Base-by-base conservation (phyloP, 495 filamentous ascomycete genomes). In the Aspergillus haitiensis region DNA sequence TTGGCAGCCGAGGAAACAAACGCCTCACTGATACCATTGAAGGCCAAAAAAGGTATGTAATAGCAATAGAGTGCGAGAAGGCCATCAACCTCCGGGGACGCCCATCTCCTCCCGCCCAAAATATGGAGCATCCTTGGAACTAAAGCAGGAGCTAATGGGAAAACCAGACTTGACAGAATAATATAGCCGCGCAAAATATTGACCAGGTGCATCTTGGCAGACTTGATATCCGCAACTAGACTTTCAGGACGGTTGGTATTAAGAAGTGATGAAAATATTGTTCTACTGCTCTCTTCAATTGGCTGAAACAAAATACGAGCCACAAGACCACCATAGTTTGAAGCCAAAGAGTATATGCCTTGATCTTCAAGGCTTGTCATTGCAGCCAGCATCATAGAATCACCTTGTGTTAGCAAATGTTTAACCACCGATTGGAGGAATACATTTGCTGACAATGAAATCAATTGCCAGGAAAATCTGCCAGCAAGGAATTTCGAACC, bases 221-320 rank as follows among this genome's bases (percentile, higher is more conserved):
- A 54, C 44, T 63, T 58, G 27, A 73, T 32, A 33, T 70, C 55
- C 4, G 21, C 34, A 15, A 60, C 58, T 27, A 58, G 50, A 27
- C 64, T 64, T 12, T 58, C 59, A 11, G 55, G 57, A 12, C 68
- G 58, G 45, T 70, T 55, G 5, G 60, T 40, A 56, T 68, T 61
- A 67, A 85, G 63, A 7, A 97, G 80, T 50, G 86, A 86, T 36
- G 88, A 89, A 68, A 98, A 97, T 59, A 96, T 83, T 62, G 86
- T 90, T 21, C 95, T 87, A 60, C 87, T 89, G 63, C 87, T 91
- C 71, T 98, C 95, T 67, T 99, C 94, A 64, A 98, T 84, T 9
- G 94, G 94, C 66, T 97, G 94, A 71, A 99, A 94, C 56, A 99
- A 73, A 56, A 97, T 84, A 11, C 94, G 87, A 3, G 95, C 94